Conservation (phyloP, 192 early-diverging fungal species). For the Pilaira anomala region DNA sequence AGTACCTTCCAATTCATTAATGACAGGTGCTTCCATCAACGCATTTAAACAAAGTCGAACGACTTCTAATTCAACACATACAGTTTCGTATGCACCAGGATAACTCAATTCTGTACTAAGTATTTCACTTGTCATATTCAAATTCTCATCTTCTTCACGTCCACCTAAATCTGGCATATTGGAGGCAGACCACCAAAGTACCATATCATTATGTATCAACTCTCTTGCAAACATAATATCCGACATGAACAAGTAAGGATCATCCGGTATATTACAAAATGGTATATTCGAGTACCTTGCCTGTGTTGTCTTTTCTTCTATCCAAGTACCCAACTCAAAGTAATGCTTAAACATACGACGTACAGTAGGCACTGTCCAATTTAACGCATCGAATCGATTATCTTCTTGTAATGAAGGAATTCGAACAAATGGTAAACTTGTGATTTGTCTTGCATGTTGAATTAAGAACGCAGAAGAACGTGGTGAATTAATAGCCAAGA, state of each 20-base stretch:
- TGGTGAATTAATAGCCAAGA: constrained; percentile 75
- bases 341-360: constrained; percentile 76
- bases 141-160: constrained; percentile 74
- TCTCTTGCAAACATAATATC: constrained; percentile 85
- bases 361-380: constrained; percentile 76
- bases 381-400: constrained; percentile 69
- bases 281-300: constrained; percentile 84
- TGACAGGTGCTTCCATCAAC: constrained; percentile 67
- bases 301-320: constrained; percentile 69
- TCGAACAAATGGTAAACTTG: constrained; percentile 66
- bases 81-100: constrained; percentile 73
- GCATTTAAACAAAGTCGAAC: constrained; percentile 81
- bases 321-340: constrained; percentile 68
- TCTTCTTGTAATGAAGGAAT: constrained; percentile 73
- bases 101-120: constrained; percentile 70
- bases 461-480: constrained; percentile 27
- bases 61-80: constrained; percentile 84
- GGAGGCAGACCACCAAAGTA: constrained; percentile 89
- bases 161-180: constrained; percentile 86
- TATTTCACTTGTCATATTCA: constrained; percentile 48
- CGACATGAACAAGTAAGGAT: constrained; percentile 75
- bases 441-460: constrained; percentile 48
- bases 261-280: constrained; percentile 84
- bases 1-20: constrained; percentile 77
- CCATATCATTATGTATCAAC: constrained; percentile 71